Conservation (phyloP, 192 early-diverging fungal species). For the Lobosporangium transversale region DNA sequence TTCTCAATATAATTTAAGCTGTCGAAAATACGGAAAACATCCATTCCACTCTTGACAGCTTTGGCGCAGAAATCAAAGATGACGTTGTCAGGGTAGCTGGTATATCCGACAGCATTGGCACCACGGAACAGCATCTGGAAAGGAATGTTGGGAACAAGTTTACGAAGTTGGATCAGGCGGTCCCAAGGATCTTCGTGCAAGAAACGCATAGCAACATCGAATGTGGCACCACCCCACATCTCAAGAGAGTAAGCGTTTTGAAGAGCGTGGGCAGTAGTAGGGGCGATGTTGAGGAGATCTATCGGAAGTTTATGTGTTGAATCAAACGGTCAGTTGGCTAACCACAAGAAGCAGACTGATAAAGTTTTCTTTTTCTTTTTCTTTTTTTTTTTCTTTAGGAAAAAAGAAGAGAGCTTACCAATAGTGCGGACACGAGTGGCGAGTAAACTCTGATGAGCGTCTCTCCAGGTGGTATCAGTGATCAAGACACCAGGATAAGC, state of each 20-base stretch:
- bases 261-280: slow-evolving; percentile 88
- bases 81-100: slow-evolving; percentile 96
- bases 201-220: slow-evolving; percentile 97
- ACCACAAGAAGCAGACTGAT: too few relatives aligned
- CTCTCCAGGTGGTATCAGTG: slow-evolving; percentile 98
- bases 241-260: slow-evolving; percentile 92
- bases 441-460: slow-evolving; percentile 95
- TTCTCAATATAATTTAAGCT: slow-evolving; percentile 98
- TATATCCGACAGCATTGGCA: slow-evolving; percentile 98
- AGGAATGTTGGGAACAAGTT: slow-evolving; percentile 93
- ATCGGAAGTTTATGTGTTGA: background rate
- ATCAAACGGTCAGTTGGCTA: background rate
- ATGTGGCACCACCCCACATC: slow-evolving; percentile 98
- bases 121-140: slow-evolving; percentile 99
- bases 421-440: slow-evolving; percentile 96
- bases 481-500: slow-evolving; percentile 87
- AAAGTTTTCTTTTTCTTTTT: too few relatives aligned
- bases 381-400: too few relatives aligned
- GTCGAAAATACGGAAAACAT: slow-evolving; percentile 98
- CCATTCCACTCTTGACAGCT: slow-evolving; percentile 89
- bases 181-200: slow-evolving; percentile 98
- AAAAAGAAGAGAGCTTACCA: slow-evolving; percentile 60
- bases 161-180: slow-evolving; percentile 83
- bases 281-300: slow-evolving; percentile 83
- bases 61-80: slow-evolving; percentile 96